These are phyloP conservation scores for Astraeus odoratus DNA, from an alignment of 768 basidiomycete species.

Conservation along the genomic window DNA sequence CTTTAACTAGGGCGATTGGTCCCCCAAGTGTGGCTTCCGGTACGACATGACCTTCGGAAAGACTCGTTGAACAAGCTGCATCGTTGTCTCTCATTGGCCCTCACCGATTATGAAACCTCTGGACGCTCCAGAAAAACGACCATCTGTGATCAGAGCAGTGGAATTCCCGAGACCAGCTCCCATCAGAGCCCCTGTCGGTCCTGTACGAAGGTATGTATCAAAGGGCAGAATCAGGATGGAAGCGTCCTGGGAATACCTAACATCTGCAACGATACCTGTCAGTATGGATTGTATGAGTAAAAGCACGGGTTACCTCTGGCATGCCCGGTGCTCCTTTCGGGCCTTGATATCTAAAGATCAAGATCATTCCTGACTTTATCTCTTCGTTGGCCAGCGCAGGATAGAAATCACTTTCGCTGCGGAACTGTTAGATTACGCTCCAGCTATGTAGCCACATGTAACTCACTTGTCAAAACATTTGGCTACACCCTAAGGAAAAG, in stretches of 20 bases:
- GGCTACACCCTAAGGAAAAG: constrained; percentile 49
- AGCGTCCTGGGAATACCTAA: too few relatives aligned
- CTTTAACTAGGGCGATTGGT: constrained; percentile 80
- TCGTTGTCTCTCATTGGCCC: constrained; percentile 8
- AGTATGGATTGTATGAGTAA: not conserved
- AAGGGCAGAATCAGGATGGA: too few relatives aligned
- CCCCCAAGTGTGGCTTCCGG: constrained; percentile 73
- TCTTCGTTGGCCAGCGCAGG: constrained; percentile 66
- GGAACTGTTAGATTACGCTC: constrained; percentile 3
- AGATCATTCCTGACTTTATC: constrained; percentile 66
- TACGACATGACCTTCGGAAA: constrained; percentile 52
- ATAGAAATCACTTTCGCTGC: constrained; percentile 63
- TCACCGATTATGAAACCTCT: constrained; percentile 55
- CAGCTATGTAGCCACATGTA: not conserved
- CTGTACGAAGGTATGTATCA: constrained; percentile 23
- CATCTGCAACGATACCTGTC: constrained; percentile 30
- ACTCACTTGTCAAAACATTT: constrained; percentile 69
- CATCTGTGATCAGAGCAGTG: constrained; percentile 82
- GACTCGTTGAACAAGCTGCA: constrained; percentile 32
- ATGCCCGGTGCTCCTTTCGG: constrained; percentile 90
- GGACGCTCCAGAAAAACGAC: constrained; percentile 82
- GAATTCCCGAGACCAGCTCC: constrained; percentile 76
- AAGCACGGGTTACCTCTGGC: constrained; percentile 53
- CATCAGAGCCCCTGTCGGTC: constrained; percentile 78
- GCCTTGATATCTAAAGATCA: constrained; percentile 85